phyloP scores from a whole-genome alignment of 345 rosid genomes.

The Cochlearia excelsa region DNA sequence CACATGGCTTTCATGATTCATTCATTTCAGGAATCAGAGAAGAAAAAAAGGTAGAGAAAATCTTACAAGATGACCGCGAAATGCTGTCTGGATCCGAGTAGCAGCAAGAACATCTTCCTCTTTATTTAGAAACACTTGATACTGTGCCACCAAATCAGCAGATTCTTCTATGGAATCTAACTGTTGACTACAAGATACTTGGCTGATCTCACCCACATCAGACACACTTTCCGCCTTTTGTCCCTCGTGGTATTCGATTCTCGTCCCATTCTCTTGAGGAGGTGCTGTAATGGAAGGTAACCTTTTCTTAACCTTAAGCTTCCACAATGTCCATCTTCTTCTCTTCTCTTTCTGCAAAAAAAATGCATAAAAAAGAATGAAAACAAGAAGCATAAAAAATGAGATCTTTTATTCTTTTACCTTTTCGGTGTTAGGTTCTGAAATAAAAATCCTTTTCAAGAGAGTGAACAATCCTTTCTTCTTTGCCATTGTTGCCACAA shows the following conservation, averaged over 20 bases:
- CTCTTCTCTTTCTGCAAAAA: slow-evolving; percentile 51
- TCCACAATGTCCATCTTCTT: slow-evolving; percentile 73
- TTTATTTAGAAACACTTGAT: slow-evolving; percentile 25
- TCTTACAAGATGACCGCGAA: slow-evolving; percentile 78
- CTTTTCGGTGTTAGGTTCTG: slow-evolving; percentile 63
- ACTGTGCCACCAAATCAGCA: slow-evolving; percentile 25
- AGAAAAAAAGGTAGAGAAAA: slow-evolving; percentile 11
- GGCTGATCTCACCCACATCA: slow-evolving; percentile 50
- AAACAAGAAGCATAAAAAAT: neutral
- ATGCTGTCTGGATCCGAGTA: slow-evolving; percentile 62
- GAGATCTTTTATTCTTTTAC: slow-evolving; percentile 29
- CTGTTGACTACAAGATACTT: slow-evolving; percentile 38
- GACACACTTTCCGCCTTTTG: slow-evolving; percentile 43
- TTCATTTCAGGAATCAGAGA: neutral
- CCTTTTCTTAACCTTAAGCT: slow-evolving; percentile 44
- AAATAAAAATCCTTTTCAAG: slow-evolving; percentile 62
- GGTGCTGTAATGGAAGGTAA: slow-evolving; percentile 53
- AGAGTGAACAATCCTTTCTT: slow-evolving; percentile 69
- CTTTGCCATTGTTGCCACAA: slow-evolving; percentile 57
- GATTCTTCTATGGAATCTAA: slow-evolving; percentile 36
- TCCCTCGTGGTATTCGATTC: slow-evolving; percentile 44
- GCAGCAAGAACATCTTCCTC: slow-evolving; percentile 46
- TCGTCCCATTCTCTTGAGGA: slow-evolving; percentile 43
- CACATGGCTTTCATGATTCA: neutral
- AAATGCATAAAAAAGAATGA: slow-evolving; percentile 5